Base-by-base conservation (phyloP, 2,329 filamentous ascomycete genomes). In the Trichothecium sympodiale region DNA sequence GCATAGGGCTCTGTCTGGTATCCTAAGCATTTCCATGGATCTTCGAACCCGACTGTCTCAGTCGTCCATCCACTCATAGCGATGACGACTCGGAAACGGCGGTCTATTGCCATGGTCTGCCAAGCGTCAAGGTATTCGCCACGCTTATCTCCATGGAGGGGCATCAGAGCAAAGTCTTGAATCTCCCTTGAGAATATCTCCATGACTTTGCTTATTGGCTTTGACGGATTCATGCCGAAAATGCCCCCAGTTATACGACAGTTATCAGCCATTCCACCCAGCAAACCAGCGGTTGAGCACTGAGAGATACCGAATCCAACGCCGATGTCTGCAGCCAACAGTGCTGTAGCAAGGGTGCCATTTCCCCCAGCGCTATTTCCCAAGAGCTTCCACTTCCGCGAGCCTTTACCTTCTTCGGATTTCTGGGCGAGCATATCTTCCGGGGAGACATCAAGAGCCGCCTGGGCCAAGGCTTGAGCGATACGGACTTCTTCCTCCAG, bases 171-270 rank as follows among this genome's bases (percentile, higher is more conserved):
- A 56, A 95, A 94, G 51, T 96, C 88, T 47, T 85, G 77, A 13
- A 96, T 80, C 44, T 94, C 86, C 46, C 77, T 78, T 9, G 82
- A 74, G 53, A 93, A 94, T n/a, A 80, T 69, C 44, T 94, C 85
- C 69, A 95, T 83, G 68, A 88, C 85, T 54, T 87, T 80, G 35
- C 79, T 77, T 0, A 83, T 83, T 69, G 94, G 88, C 26, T 80
- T 75, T 2, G 80, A 78, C 30, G 83, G 83, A 52, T 93, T 94
- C n/a, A 91, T 84, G 8, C 91, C 91, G 50, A 96, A 95, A 28
- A 96, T 63, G 27, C 82, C 77, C 13, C 88, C 89, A 20, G 94
- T 80, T 29, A 87, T 65, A 13, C 91, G 72, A 5, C 80, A 75
- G 42, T 82, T 91, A 27, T 88, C 80, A 3, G 86, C 82, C 50